Base-by-base conservation (phyloP, 2,329 filamentous ascomycete genomes). In the Xylariomycetidae sp. region DNA sequence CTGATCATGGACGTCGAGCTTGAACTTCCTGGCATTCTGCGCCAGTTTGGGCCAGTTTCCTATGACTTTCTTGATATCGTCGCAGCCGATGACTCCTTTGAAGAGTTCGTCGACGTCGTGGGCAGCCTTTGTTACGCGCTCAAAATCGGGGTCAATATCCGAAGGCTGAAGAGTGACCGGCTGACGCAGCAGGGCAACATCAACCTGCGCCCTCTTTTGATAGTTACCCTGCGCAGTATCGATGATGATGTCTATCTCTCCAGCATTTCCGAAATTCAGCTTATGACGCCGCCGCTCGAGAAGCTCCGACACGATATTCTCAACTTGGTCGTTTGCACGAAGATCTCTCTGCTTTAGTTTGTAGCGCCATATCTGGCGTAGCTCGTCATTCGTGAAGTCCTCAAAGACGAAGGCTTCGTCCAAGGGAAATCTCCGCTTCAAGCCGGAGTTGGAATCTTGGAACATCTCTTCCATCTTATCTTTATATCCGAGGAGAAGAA, bases 221-320 rank as follows among this genome's bases (percentile, higher is more conserved):
- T 71, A 64, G 3, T 56, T 43, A 6, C 56, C 45, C 43, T 77
- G 77, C 1, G 75, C 72, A 6, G 49, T 46, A 32, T 69, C 61
- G 3, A 80, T 55, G 1, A 78, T 46, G 17, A 67, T 80, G 30
- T 82, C 74, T 3, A 82, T 66, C 36, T 78, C 74, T 2, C 77
- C 76, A 8, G 67, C 78, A 46, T 82, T 83, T 0, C 75, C 75
- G 50, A 80, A 82, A 40, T 79, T 67, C 1, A 69, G 66, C 3
- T 68, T 61, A 41, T 77, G 75, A 5, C 74, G 65, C 16, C 67
- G 63, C 7, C 70, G 61, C 4, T 49, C 49, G 0, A 82, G 56
- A 5, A 72, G 56, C 6, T 74, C 69, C 32, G 72, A 57, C 0
- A 68, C 73, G 0, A 67, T 64, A 2, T 54, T 49, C 27, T 63